Conservation (phyloP, 768 basidiomycete genomes). For the Mycena leptocephala region DNA sequence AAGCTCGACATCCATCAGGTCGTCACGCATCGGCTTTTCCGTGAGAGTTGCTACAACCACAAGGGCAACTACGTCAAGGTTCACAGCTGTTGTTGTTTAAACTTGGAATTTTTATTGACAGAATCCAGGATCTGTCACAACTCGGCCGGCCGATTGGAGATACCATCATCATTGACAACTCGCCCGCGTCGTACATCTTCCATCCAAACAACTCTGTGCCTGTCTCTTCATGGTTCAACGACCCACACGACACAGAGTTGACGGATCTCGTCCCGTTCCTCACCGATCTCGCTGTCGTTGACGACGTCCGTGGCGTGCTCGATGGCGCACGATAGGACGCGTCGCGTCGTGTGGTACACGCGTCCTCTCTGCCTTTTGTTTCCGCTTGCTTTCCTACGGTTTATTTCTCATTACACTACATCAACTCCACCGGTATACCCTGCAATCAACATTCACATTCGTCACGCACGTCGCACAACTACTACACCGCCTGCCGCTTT, state of each 20-base stretch:
- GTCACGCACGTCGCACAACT: conserved; percentile 25
- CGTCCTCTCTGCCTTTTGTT: background rate
- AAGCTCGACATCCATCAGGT: conserved; percentile 85
- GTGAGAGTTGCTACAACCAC: conserved; percentile 92
- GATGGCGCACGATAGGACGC: conserved; percentile 55
- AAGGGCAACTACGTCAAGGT: conserved; percentile 93
- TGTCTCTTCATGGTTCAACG: conserved; percentile 86
- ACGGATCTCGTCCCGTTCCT: conserved; percentile 82
- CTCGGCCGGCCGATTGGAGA: conserved; percentile 79
- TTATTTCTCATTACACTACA: conserved; percentile 38
- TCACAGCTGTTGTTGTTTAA: background rate
- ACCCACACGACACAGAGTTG: conserved; percentile 82
- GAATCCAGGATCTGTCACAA: conserved; percentile 78
- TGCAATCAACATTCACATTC: conserved; percentile 30
- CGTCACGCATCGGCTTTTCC: conserved; percentile 84
- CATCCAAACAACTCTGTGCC: conserved; percentile 88
- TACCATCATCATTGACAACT: conserved; percentile 86
- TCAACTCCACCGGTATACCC: conserved; percentile 38
- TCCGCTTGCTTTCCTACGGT: conserved; percentile 17
- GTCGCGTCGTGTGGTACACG: background rate
- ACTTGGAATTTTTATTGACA: background rate
- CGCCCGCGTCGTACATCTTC: conserved; percentile 85
- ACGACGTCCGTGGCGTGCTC: conserved; percentile 77
- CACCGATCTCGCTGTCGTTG: conserved; percentile 71
- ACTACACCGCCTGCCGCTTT: conserved; percentile 35